Evolutionary conservation across 495 filamentous ascomycete species (phyloP).

Genomic region (Platismatia glauca): DNA sequence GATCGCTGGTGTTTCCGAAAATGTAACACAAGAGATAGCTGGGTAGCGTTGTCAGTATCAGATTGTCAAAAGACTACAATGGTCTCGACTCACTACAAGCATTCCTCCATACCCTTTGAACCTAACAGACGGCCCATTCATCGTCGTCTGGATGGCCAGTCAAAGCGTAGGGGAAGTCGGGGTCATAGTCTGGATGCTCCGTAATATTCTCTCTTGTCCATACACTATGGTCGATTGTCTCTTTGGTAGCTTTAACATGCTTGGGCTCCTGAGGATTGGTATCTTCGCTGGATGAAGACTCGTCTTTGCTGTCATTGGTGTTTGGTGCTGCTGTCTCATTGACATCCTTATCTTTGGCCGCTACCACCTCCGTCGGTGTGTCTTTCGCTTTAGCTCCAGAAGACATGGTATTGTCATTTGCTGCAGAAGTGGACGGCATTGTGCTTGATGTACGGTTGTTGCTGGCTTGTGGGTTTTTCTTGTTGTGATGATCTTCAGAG

Average conservation of each 20-base stretch:
- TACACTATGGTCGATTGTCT: conserved; percentile 16
- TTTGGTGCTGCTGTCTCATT: not conserved
- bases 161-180: conserved; percentile 21
- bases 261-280: not conserved
- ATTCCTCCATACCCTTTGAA: conserved; percentile 6
- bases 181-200: conserved; percentile 23
- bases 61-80: not conserved
- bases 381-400: not conserved
- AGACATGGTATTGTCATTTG: not conserved
- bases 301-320: not conserved
- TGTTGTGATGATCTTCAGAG: not conserved
- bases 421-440: not conserved
- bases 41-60: not conserved
- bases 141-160: conserved; percentile 48
- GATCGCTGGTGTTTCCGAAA: not conserved
- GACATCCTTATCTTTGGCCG: not conserved
- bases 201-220: conserved; percentile 23
- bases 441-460: not conserved
- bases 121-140: conserved; percentile 41
- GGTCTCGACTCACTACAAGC: not conserved
- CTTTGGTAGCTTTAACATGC: conserved; percentile 8
- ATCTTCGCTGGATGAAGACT: not conserved
- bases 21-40: not conserved
- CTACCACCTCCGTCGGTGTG: not conserved
- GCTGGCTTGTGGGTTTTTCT: not conserved